phyloP scores from a whole-genome alignment of 2,329 filamentous ascomycete species.

The Torrubiella hemipterigena region DNA sequence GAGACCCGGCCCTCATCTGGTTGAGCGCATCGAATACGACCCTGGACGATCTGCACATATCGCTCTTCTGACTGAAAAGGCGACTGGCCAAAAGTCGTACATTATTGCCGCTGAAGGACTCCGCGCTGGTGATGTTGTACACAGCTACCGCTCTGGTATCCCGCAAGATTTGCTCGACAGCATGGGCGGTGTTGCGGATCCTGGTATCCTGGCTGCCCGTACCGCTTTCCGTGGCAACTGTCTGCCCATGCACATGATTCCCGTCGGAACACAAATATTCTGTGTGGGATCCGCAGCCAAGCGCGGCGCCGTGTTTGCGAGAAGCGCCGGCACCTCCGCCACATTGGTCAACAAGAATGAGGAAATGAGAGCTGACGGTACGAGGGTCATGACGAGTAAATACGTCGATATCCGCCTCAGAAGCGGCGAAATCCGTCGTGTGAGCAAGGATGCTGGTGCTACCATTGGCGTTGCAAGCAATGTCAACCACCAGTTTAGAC shows the following conservation, averaged over 20 bases:
- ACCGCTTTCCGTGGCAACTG: constrained; percentile 94
- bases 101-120: constrained; percentile 93
- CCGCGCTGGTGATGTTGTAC: constrained; percentile 78
- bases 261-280: constrained; percentile 84
- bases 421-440: constrained; percentile 82
- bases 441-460: constrained; percentile 85
- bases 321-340: constrained; percentile 87
- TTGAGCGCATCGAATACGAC: constrained; percentile 94
- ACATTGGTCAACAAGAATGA: constrained; percentile 84
- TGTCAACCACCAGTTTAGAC: constrained; percentile 75
- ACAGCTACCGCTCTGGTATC: constrained; percentile 86
- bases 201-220: constrained; percentile 88
- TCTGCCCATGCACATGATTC: constrained; percentile 88
- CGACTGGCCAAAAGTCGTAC: constrained; percentile 69
- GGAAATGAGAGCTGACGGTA: constrained; percentile 47
- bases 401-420: constrained; percentile 79
- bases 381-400: constrained; percentile 53
- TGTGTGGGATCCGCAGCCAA: constrained; percentile 70
- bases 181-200: constrained; percentile 89
- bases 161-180: constrained; percentile 74
- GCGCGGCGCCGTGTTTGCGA: constrained; percentile 77
- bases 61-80: constrained; percentile 67
- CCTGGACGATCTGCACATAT: constrained; percentile 89
- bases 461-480: constrained; percentile 95
- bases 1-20: constrained; percentile 68